These are phyloP conservation scores for Candida vartiovaarae DNA, from an alignment of 805 yeast species.

Conservation along the genomic window DNA sequence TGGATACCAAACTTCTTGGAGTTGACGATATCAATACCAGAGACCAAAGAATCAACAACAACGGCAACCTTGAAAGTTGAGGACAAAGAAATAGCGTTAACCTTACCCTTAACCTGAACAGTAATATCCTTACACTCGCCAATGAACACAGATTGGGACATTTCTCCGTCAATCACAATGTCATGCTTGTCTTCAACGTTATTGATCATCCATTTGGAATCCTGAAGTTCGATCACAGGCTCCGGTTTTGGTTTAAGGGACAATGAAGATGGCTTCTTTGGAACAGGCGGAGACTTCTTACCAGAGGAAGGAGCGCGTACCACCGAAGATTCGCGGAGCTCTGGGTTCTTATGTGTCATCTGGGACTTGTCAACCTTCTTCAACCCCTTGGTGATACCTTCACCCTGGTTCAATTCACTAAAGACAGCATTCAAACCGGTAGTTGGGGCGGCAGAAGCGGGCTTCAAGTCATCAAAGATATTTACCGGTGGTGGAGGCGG, in stretches of 20 bases:
- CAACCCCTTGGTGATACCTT: slow-evolving; percentile 71
- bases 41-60: slow-evolving; percentile 75
- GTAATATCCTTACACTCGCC: slow-evolving; percentile 73
- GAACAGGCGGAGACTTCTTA: slow-evolving; percentile 55
- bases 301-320: slow-evolving; percentile 29
- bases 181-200: slow-evolving; percentile 61
- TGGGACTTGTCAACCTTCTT: slow-evolving; percentile 90
- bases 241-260: slow-evolving; percentile 45
- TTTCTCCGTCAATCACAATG: slow-evolving; percentile 67
- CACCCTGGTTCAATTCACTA: slow-evolving; percentile 85
- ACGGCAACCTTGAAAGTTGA: slow-evolving; percentile 68
- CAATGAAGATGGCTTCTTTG: slow-evolving; percentile 72
- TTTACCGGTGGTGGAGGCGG: slow-evolving; percentile 92
- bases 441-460: slow-evolving; percentile 18
- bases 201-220: slow-evolving; percentile 85
- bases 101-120: slow-evolving; percentile 83
- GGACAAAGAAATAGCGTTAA: slow-evolving; percentile 77
- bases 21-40: slow-evolving; percentile 85
- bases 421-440: slow-evolving; percentile 74
- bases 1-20: slow-evolving; percentile 78
- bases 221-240: slow-evolving; percentile 67
- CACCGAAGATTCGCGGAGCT: slow-evolving; percentile 53
- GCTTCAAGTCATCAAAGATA: slow-evolving; percentile 39
- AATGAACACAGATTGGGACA: slow-evolving; percentile 84
- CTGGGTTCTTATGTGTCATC: slow-evolving; percentile 92